Evolutionary conservation across 768 basidiomycete genomes (phyloP), one percentile per base, ranked within the genome.

Genomic region (Amyloporia xantha): DNA sequence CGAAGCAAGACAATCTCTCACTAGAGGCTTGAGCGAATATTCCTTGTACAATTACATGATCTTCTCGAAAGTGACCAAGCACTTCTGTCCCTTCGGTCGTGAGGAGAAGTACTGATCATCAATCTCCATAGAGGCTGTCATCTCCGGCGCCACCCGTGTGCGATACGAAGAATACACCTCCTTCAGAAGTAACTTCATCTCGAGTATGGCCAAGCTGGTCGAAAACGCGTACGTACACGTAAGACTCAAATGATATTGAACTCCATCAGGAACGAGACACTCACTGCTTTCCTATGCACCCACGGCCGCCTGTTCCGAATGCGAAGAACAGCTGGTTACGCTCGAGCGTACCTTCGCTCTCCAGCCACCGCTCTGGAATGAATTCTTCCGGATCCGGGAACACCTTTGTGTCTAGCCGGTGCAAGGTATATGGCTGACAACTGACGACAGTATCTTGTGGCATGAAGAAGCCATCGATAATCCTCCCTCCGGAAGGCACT

Each of bases 251-350:
- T 33, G 15, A 33, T 15, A 7, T 33, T 7, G 30, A 15, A 33
- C 15, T 7, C 15, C 9, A 33, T 33, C 30, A n/a, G n/a, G n/a
- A 38, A 47, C 13, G 7, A 10, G 30, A 35, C 30, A 47, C 53
- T 53, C 33, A 59, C 58, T 59, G 53, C 49, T 56, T 59, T n/a
- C 58, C 58, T 10, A 59, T 54, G 30, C 58, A 59, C 2, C 53
- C 55, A n/a, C 58, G 28, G 13, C 58, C 58, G 1, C 58, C 58
- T 17, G 58, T 50, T 2, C 48, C 47, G 44, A 59, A 59, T 23
- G 58, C 94, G 65, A 92, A 98, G 30, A 97, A 90, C 52, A 98
- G 81, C 65, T 91, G 98, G 68, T 98, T 95, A 68, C 90, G 84
- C 35, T 94, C 91, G 62, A 87, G 85, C 36, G 74, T 68, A 51